These are phyloP conservation scores for Heritiera fomes DNA, from an alignment of 345 rosid genomes.

Conservation along the genomic window DNA sequence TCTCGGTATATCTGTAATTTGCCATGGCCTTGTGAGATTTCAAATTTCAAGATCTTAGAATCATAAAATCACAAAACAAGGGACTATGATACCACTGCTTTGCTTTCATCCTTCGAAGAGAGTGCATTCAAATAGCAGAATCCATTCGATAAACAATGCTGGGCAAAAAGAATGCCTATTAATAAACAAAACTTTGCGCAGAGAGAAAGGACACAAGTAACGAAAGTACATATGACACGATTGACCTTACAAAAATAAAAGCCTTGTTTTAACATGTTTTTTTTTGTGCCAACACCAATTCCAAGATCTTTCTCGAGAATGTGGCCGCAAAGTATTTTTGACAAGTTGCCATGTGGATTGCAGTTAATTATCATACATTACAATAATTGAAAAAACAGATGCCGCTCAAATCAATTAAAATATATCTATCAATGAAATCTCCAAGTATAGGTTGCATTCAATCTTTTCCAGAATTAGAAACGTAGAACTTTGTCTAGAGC, in stretches of 20 bases:
- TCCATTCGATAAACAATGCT: background rate
- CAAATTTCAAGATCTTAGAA: background rate
- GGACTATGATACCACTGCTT: background rate
- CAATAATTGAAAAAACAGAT: no score
- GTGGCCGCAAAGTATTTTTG: no score
- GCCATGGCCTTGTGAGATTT: slow-evolving; percentile 8
- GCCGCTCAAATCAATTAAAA: no score
- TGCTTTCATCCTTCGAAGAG: background rate
- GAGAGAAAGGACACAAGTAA: slow-evolving; percentile 3
- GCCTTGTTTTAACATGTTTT: slow-evolving; percentile 31
- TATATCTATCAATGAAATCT: background rate
- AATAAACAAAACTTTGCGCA: background rate
- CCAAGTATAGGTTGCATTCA: background rate
- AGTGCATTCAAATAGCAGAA: background rate
- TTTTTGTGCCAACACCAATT: no score
- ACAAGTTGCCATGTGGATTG: no score
- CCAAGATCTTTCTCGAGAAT: no score
- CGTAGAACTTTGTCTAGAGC: no score
- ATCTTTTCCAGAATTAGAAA: background rate
- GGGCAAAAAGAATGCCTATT: background rate
- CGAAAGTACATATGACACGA: background rate
- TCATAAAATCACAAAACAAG: background rate
- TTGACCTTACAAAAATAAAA: slow-evolving; percentile 30
- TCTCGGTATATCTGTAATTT: slow-evolving; percentile 3
- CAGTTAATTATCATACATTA: no score